A percentile compares a stretch with the other conserved stretches of the same genome.
phyloP scores from a whole-genome alignment of 768 basidiomycete species.

The Phaffia tasmanica region DNA sequence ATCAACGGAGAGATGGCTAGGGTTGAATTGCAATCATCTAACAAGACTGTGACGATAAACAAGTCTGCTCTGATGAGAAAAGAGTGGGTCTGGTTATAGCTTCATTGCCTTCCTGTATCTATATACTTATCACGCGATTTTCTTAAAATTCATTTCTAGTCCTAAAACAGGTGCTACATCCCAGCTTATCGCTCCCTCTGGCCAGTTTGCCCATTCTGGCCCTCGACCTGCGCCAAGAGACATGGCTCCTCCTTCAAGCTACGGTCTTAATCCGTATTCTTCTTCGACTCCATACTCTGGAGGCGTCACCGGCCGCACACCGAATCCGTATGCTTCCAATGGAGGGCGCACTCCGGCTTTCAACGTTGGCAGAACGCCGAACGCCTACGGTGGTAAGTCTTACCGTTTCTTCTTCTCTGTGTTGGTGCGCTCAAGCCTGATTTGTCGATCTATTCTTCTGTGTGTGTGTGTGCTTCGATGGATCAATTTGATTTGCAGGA shows the following conservation, averaged over 20 bases:
- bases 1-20: conserved; percentile 75
- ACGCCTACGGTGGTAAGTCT: conserved; percentile 33
- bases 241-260: conserved; percentile 1
- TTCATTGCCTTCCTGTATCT: not conserved
- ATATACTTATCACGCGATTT: not conserved
- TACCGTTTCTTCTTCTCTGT: not conserved
- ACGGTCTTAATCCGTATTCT: conserved; percentile 10
- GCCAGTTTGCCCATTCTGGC: not conserved
- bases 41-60: conserved; percentile 77
- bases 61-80: conserved; percentile 64
- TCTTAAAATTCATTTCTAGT: not conserved
- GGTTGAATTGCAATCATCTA: conserved; percentile 80
- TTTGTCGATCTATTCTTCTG: conserved; percentile 45
- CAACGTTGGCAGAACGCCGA: conserved; percentile 49
- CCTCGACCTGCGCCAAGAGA: conserved; percentile 4
- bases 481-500: not conserved
- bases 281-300: not conserved
- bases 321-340: conserved; percentile 24
- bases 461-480: conserved; percentile 38
- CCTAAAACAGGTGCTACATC: conserved; percentile 15
- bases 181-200: not conserved
- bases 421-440: conserved; percentile 33
- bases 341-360: conserved; percentile 30
- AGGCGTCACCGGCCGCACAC: conserved; percentile 26
- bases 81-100: conserved; percentile 46